Conservation (phyloP, 1,284 basidiomycete species). For the Microbotryum scabiosae region DNA sequence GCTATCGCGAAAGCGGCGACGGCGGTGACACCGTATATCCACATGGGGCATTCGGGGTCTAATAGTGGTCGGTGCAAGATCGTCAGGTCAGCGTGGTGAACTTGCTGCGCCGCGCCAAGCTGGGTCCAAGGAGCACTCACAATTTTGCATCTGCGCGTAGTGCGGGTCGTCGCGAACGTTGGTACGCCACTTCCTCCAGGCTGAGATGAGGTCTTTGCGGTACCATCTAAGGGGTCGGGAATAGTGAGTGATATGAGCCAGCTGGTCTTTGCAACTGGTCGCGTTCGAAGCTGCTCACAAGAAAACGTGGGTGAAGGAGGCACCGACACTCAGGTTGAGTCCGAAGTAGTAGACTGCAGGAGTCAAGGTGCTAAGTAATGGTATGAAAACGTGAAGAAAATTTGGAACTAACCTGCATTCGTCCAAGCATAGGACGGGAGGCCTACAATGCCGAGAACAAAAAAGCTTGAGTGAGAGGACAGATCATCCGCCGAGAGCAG, state of each 20-base stretch:
- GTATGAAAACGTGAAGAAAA: too few species aligned
- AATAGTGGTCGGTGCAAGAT: constrained; percentile 43
- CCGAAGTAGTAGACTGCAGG: constrained; percentile 22
- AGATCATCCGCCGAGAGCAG: neutral
- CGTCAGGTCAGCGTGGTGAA: too few species aligned
- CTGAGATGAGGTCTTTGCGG: constrained; percentile 48
- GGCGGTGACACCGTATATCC: constrained; percentile 55
- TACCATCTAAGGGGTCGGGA: constrained; percentile 42
- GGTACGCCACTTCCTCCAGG: constrained; percentile 35
- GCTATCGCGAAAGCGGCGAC: constrained; percentile 49
- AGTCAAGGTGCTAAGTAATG: too few species aligned
- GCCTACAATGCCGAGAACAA: neutral
- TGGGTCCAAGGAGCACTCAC: constrained; percentile 43
- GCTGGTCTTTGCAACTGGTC: too few species aligned
- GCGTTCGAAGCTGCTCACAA: constrained; percentile 30
- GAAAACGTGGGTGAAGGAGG: constrained; percentile 47
- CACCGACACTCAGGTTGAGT: constrained; percentile 31
- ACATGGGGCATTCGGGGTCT: constrained; percentile 49
- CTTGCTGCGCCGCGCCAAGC: too few species aligned
- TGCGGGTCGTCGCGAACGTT: constrained; percentile 49
- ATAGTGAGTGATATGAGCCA: too few species aligned
- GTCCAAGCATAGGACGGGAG: constrained; percentile 20
- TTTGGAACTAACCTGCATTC: neutral
- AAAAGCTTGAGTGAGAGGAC: neutral
- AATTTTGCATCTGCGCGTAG: constrained; percentile 48